Evolutionary conservation across 495 filamentous ascomycete genomes (phyloP).

Genomic region (Neurospora africana): DNA sequence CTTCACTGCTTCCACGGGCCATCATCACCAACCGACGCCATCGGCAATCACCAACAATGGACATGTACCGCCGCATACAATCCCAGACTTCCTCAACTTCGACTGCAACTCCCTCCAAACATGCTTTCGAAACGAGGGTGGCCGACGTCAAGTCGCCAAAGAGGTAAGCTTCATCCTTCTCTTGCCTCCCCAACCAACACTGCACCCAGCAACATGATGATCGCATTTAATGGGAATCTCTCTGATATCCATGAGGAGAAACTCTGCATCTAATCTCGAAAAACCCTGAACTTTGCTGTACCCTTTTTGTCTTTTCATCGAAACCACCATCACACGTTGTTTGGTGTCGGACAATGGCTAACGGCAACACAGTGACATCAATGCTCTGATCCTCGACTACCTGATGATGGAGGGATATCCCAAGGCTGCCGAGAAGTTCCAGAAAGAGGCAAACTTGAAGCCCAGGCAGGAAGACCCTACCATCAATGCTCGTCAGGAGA

Average conservation of each 20-base stretch:
- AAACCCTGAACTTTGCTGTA: slow-evolving; percentile 10
- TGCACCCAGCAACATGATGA: slow-evolving; percentile 59
- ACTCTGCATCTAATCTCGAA: slow-evolving; percentile 32
- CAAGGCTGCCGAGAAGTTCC: slow-evolving; percentile 86
- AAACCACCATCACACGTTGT: slow-evolving; percentile 9
- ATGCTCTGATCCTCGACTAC: slow-evolving; percentile 93
- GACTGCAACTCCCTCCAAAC: slow-evolving; percentile 55
- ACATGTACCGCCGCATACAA: slow-evolving; percentile 4
- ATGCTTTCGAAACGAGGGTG: slow-evolving; percentile 66
- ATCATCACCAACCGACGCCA: background rate
- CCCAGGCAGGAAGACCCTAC: slow-evolving; percentile 57
- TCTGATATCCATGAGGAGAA: slow-evolving; percentile 94
- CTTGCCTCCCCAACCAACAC: slow-evolving; percentile 14
- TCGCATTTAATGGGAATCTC: slow-evolving; percentile 99
- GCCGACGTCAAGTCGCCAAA: slow-evolving; percentile 83
- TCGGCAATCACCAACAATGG: background rate
- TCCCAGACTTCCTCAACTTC: slow-evolving; percentile 54
- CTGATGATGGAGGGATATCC: slow-evolving; percentile 92
- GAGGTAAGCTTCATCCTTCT: slow-evolving; percentile 51
- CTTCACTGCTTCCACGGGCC: too few relatives aligned
- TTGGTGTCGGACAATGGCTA: background rate
- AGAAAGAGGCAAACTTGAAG: slow-evolving; percentile 80
- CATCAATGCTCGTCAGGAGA: slow-evolving; percentile 68
- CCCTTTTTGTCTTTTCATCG: slow-evolving; percentile 51
- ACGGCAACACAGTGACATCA: slow-evolving; percentile 65